phyloP scores from a whole-genome alignment of 2,329 filamentous ascomycete species.

The Phyllachora maydis region DNA sequence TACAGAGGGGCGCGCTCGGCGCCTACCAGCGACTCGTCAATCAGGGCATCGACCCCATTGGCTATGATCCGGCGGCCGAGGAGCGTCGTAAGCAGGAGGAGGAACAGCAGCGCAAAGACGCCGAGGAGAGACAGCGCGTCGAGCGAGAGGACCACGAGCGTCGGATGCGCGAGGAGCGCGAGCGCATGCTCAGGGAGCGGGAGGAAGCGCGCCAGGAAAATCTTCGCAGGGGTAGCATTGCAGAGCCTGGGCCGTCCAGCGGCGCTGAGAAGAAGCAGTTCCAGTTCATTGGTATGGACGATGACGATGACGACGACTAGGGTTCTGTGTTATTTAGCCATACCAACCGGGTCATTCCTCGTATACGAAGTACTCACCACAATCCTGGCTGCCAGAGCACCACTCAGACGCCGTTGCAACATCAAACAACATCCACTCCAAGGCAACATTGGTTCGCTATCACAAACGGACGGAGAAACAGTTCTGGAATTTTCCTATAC shows the following conservation, averaged over 20 bases:
- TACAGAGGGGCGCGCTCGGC: slow-evolving; percentile 47
- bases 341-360: too few relatives aligned
- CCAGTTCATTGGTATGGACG: slow-evolving; percentile 30
- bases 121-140: slow-evolving; percentile 18
- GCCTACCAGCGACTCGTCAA: slow-evolving; percentile 40
- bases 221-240: slow-evolving; percentile 7
- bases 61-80: slow-evolving; percentile 36
- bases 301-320: slow-evolving; percentile 28
- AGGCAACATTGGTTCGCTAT: too few relatives aligned
- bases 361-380: too few relatives aligned
- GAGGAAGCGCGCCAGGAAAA: slow-evolving; percentile 20
- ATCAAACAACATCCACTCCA: too few relatives aligned
- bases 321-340: too few relatives aligned
- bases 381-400: too few relatives aligned
- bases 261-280: slow-evolving; percentile 27
- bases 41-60: slow-evolving; percentile 37
- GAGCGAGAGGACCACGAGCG: slow-evolving; percentile 14
- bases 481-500: too few relatives aligned
- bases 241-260: slow-evolving; percentile 1
- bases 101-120: slow-evolving; percentile 27
- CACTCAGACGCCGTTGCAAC: too few relatives aligned
- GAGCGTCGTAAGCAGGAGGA: slow-evolving; percentile 26
- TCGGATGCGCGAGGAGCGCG: slow-evolving; percentile 22
- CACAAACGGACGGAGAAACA: too few relatives aligned
- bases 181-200: slow-evolving; percentile 22